phyloP scores from a whole-genome alignment of 2,329 filamentous ascomycete species.

The Ceratocystis ficicola region DNA sequence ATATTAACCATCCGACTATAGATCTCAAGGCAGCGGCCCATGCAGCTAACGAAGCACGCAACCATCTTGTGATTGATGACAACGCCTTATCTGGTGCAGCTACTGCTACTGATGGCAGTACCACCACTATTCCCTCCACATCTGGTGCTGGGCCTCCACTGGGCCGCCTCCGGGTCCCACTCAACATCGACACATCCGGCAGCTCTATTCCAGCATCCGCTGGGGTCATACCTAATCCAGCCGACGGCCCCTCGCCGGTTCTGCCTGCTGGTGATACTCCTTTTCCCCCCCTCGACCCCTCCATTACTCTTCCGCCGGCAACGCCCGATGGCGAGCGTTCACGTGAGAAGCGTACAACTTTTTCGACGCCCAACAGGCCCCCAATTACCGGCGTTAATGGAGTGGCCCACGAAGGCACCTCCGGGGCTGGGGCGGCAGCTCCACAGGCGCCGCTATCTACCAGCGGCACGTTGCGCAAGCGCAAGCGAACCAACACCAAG shows the following conservation, averaged over 20 bases:
- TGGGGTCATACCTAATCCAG: background rate
- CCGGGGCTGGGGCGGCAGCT: background rate
- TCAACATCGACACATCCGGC: conserved; percentile 26
- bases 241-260: conserved; percentile 34
- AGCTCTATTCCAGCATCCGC: conserved; percentile 16
- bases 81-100: background rate
- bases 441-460: conserved; percentile 26
- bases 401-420: background rate
- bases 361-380: conserved; percentile 42
- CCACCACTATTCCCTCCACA: background rate
- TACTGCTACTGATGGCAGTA: background rate
- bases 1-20: conserved; percentile 26
- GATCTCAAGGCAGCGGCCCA: conserved; percentile 24
- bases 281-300: conserved; percentile 39
- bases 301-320: conserved; percentile 22
- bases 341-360: conserved; percentile 43
- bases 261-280: conserved; percentile 34
- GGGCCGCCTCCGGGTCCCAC: conserved; percentile 13
- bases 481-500: conserved; percentile 58
- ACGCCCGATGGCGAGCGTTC: conserved; percentile 17
- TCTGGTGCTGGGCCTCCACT: conserved; percentile 3
- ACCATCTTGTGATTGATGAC: conserved; percentile 26
- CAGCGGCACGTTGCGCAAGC: conserved; percentile 41
- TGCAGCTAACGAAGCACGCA: conserved; percentile 24
- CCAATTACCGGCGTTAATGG: conserved; percentile 26